Evolutionary conservation across 2,329 filamentous ascomycete genomes (phyloP), one percentile per base, ranked within the genome.

Genomic region (Talaromyces albobiverticillius): DNA sequence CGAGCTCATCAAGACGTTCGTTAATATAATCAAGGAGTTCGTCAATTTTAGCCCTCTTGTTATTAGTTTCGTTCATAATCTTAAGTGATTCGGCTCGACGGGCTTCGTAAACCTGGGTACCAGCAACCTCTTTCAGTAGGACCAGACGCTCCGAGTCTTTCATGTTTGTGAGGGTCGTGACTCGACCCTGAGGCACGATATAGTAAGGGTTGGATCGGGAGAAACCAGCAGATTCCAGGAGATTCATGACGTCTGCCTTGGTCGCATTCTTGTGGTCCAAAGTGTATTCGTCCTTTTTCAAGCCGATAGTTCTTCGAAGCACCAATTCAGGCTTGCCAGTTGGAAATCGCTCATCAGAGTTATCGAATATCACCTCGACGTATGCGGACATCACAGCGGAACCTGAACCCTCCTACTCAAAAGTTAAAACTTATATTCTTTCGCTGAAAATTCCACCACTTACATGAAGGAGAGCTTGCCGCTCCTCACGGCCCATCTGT

Each of bases 301-400:
- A 80, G 50, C 93, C 94, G 70, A 99, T 99, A 0, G 94, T 97
- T 42, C 94, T 88, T 58, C 95, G 88, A 55, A 99, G 78, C 40
- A 94, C 86, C 46, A 97, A 84, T 70, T 99, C 93, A 57, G 91
- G 87, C 67, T 90, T 94, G 62, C 90, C 90, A 9, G 91, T 96
- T 32, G 91, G 91, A 67, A 99, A 97, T 64, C 94, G 89, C 64
- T 95, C 90, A 70, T 99, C 93, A 64, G 84, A 89, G 70, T 99
- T 99, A 80, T 99, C 94, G 72, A 99, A 99, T 61, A 96, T 95
- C 65, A 99, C 90, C 74, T 99, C 94, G 56, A 99, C 95, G 65
- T 97, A 99, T n/a, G 94, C 95, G 46, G 92, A 96, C 90, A 96
- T 96, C 65, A 99, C 93, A 14, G 94, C 94, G 3, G 93, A 96